Percentiles rank a stretch among this genome's conserved stretches.
Evolutionary conservation across 2,329 filamentous ascomycete genomes (phyloP).

Genomic region (Monascus ruber): DNA sequence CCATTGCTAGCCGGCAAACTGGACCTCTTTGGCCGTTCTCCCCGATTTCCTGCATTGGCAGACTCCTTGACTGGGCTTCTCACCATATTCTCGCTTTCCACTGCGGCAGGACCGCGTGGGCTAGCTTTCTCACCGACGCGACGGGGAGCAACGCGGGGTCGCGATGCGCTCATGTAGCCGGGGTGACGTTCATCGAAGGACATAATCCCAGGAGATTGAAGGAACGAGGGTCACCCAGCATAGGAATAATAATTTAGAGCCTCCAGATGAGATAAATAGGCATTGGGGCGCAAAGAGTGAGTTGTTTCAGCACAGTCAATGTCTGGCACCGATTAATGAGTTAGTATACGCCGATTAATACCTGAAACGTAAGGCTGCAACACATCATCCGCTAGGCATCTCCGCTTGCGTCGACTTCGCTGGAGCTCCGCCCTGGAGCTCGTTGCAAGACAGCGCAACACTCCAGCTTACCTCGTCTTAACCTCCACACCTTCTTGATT

Average conservation of each 20-base stretch:
- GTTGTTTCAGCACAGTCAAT: background rate
- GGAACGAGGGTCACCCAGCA: constrained; percentile 13
- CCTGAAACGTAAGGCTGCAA: background rate
- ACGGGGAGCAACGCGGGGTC: constrained; percentile 30
- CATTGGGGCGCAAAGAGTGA: background rate
- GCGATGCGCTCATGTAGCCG: constrained; percentile 25
- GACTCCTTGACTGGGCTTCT: constrained; percentile 45
- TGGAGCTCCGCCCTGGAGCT: background rate
- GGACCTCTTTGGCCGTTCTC: constrained; percentile 21
- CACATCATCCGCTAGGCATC: background rate
- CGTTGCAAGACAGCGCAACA: background rate
- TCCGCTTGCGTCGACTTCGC: constrained; percentile 3
- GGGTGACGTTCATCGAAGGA: constrained; percentile 30
- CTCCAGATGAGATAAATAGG: background rate
- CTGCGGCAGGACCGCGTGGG: constrained; percentile 20
- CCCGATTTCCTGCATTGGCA: constrained; percentile 18
- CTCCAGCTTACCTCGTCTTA: background rate
- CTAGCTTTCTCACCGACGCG: constrained; percentile 22
- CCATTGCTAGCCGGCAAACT: constrained; percentile 13
- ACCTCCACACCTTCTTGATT: background rate
- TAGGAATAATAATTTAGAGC: background rate
- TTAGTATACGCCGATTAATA: background rate
- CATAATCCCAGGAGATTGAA: constrained; percentile 20
- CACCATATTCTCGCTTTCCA: constrained; percentile 22
- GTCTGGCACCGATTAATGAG: background rate